Conservation (phyloP, 345 rosid genomes). For the Gossypium turneri region DNA sequence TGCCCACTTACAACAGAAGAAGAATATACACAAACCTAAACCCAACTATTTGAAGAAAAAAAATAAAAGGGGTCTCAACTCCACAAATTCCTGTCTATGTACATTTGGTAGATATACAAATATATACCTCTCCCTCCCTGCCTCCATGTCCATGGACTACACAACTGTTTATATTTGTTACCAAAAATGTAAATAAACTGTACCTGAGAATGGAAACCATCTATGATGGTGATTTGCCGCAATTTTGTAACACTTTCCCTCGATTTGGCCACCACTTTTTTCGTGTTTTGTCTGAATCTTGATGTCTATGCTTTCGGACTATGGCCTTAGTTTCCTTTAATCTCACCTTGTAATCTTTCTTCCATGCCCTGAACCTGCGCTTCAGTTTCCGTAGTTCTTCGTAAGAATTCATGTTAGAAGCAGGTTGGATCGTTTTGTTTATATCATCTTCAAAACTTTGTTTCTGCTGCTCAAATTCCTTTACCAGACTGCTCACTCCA, state of each 20-base stretch:
- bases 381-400: constrained; percentile 67
- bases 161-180: not conserved
- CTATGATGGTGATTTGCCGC: not conserved
- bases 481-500: constrained; percentile 56
- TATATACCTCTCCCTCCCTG: not conserved
- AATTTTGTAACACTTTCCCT: constrained; percentile 20
- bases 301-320: constrained; percentile 46
- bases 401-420: constrained; percentile 37
- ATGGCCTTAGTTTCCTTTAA: constrained; percentile 62
- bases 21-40: constrained; percentile 28
- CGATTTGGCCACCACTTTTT: constrained; percentile 88
- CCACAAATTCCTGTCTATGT: constrained; percentile 22
- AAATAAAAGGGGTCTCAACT: not conserved
- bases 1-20: not conserved
- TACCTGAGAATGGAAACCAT: constrained; percentile 15
- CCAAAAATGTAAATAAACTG: constrained; percentile 1
- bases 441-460: constrained; percentile 67
- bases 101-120: constrained; percentile 30
- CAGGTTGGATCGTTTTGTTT: constrained; percentile 34
- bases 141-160: not conserved
- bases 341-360: constrained; percentile 77
- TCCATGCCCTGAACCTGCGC: constrained; percentile 71
- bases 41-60: constrained; percentile 11
- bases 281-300: constrained; percentile 47
- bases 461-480: constrained; percentile 74